Conservation (phyloP, 805 yeast species). For the Naumovozyma dairenensis region DNA sequence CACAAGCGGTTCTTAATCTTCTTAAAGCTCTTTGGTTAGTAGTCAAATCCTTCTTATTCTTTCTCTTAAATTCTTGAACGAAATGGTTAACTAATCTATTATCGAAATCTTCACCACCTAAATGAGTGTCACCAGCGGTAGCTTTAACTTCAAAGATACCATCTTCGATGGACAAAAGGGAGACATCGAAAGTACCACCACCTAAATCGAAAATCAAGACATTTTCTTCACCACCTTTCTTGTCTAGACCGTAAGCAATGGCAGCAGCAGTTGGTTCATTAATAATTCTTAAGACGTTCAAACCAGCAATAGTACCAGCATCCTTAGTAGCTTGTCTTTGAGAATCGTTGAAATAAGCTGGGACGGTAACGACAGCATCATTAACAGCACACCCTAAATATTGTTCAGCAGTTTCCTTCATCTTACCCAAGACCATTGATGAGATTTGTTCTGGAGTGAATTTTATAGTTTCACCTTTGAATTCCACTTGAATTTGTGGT, state of each 20-base stretch:
- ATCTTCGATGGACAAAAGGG: constrained; percentile 84
- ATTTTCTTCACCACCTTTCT: constrained; percentile 66
- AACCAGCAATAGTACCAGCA: constrained; percentile 91
- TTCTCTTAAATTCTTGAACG: constrained; percentile 93
- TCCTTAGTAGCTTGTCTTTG: constrained; percentile 97
- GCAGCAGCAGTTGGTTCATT: constrained; percentile 97
- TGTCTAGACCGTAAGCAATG: constrained; percentile 88
- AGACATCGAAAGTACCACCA: constrained; percentile 99
- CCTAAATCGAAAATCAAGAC: constrained; percentile 92
- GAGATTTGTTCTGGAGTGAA: constrained; percentile 94
- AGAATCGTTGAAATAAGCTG: constrained; percentile 93
- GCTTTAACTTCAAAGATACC: constrained; percentile 97
- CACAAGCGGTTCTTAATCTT: constrained; percentile 98
- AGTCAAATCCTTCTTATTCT: constrained; percentile 90
- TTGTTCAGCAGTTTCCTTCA: constrained; percentile 91
- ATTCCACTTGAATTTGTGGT: constrained; percentile 81
- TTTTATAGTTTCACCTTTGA: constrained; percentile 74
- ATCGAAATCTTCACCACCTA: constrained; percentile 99
- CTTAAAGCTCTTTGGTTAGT: constrained; percentile 94
- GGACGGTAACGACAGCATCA: constrained; percentile 92
- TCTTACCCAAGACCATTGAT: constrained; percentile 83
- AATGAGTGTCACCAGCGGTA: constrained; percentile 72
- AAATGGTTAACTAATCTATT: constrained; percentile 91
- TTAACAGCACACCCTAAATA: constrained; percentile 75
- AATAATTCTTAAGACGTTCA: constrained; percentile 86